phyloP scores from a whole-genome alignment of 257 asterid species.

The Nicotiana undulata region DNA sequence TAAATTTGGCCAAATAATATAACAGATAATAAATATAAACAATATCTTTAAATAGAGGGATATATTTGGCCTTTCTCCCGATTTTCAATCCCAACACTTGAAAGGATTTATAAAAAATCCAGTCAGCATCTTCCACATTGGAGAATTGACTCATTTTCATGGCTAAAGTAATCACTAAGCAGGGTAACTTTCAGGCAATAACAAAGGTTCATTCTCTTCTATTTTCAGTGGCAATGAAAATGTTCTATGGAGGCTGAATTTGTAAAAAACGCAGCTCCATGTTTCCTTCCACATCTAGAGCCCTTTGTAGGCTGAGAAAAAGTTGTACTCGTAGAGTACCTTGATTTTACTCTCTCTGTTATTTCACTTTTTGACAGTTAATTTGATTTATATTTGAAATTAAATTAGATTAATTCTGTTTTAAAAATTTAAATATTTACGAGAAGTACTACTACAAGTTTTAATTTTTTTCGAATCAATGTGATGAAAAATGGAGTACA shows the following conservation, averaged over 20 bases:
- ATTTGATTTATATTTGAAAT: too few species aligned
- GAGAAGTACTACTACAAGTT: too few species aligned
- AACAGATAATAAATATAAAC: too few species aligned
- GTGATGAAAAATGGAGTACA: too few species aligned
- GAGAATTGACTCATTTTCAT: slow-evolving; percentile 61
- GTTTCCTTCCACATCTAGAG: background rate
- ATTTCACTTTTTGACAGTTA: too few species aligned
- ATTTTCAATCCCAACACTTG: background rate
- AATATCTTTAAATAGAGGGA: too few species aligned
- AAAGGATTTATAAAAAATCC: slow-evolving; percentile 44
- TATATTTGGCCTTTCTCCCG: too few species aligned
- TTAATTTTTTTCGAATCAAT: too few species aligned
- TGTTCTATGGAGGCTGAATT: too few species aligned
- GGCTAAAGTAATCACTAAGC: slow-evolving; percentile 52
- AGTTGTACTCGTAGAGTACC: background rate
- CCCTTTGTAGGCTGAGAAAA: background rate
- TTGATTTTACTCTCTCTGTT: background rate
- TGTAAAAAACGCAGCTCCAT: background rate
- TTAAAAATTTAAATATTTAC: too few species aligned
- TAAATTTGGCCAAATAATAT: too few species aligned
- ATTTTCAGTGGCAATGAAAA: slow-evolving; percentile 38
- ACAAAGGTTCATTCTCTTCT: slow-evolving; percentile 19
- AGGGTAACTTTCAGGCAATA: slow-evolving; percentile 54
- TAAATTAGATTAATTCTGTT: too few species aligned
- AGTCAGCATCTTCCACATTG: slow-evolving; percentile 45